Evolutionary conservation across 1,284 basidiomycete genomes (phyloP), one percentile per base, ranked within the genome.

Genomic region (Ganoderma meredithae): DNA sequence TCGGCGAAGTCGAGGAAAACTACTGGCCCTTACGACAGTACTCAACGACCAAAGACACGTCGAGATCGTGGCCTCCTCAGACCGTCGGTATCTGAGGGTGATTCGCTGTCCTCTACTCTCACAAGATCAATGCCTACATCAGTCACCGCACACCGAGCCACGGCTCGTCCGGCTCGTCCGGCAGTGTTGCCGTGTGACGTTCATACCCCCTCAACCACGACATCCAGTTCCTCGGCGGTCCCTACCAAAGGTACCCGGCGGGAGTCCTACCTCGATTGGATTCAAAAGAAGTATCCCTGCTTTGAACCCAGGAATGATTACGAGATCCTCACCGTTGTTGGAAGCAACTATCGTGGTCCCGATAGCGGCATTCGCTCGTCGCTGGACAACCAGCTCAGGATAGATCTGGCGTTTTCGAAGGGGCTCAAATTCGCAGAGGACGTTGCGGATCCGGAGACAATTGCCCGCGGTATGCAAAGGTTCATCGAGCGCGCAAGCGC

Each of bases 381-480:
- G 56, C 19, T 59, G 56, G 56, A 59, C 56, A 27, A 52, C 9
- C 49, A 52, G 49, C 49, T 52, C 49, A 52, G 27, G 22, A 52
- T 52, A 27, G n/a, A 25, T 10, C 3, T 52, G 12, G 5, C 1
- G 22, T 52, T 52, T 4, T 6, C 2, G 22, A 25, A 4, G 49
- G 49, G 49, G 22, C 15, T 17, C n/a, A 17, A 4, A 9, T 13
- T 8, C 6, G 47, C 8, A 13, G 22, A 52, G 22, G 49, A 52
- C 6, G 17, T 44, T 19, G 3, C 43, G 25, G 49, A 52, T 27
- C 49, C 49, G 22, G 36, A 22, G 33, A 10, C 17, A 13, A 17
- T 59, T 8, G 56, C 36, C n/a, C 10, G 10, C n/a, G 13, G 19
- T 6, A 59, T 25, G 22, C 22, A 52, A 25, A 25, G 8, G 22